These are phyloP conservation scores for Chlorencoelia australis DNA, from an alignment of 2,329 filamentous ascomycete species.

Conservation along the genomic window DNA sequence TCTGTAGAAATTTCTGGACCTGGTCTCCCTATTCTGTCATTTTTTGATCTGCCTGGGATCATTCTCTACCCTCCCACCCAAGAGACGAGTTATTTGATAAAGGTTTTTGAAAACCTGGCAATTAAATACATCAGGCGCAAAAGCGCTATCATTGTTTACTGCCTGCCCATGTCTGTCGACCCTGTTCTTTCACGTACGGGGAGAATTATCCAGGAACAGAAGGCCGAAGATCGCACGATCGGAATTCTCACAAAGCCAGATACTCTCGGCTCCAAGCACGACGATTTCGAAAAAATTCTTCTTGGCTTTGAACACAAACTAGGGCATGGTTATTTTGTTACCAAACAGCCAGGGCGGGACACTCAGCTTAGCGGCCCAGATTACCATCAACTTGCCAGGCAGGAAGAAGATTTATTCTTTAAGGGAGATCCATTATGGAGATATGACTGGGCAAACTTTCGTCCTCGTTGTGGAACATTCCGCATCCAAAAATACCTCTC, in stretches of 20 bases:
- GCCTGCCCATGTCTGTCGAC: slow-evolving; percentile 69
- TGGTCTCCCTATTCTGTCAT: slow-evolving; percentile 61
- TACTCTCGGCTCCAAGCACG: slow-evolving; percentile 43
- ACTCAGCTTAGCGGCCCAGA: slow-evolving; percentile 10
- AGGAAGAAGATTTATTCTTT: slow-evolving; percentile 43
- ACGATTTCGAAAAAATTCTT: slow-evolving; percentile 56
- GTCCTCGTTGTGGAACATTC: slow-evolving; percentile 39
- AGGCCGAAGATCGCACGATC: slow-evolving; percentile 49
- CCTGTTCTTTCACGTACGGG: slow-evolving; percentile 66
- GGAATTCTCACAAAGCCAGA: slow-evolving; percentile 85
- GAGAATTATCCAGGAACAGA: slow-evolving; percentile 47
- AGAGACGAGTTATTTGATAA: slow-evolving; percentile 55
- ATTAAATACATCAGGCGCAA: slow-evolving; percentile 57
- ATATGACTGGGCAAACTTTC: slow-evolving; percentile 29
- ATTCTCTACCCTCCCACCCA: slow-evolving; percentile 59
- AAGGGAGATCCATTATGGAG: slow-evolving; percentile 33
- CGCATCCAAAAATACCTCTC: slow-evolving; percentile 40
- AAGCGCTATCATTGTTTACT: slow-evolving; percentile 67
- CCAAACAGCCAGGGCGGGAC: slow-evolving; percentile 49
- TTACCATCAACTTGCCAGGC: slow-evolving; percentile 36
- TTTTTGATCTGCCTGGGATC: slow-evolving; percentile 78
- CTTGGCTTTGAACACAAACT: slow-evolving; percentile 48
- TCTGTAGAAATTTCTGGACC: slow-evolving; percentile 66
- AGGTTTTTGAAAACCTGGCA: slow-evolving; percentile 62
- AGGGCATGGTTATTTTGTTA: slow-evolving; percentile 69